Conservation (phyloP, 1,284 basidiomycete species). For the Lignosus rhinocerotis region DNA sequence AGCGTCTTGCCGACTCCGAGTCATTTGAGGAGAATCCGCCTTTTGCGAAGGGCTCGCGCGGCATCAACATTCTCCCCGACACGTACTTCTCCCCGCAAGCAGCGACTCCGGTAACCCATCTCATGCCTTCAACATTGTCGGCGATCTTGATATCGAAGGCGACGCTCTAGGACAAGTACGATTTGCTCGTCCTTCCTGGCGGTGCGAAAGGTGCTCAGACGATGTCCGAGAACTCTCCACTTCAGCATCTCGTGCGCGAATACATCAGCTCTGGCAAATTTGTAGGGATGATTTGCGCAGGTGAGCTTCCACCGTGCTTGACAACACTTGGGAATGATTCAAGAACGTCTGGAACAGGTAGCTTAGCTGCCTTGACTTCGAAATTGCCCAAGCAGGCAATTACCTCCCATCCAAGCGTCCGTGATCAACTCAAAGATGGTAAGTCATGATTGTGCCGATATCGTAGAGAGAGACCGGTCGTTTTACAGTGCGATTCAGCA, state of each 20-base stretch:
- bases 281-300: constrained; percentile 85
- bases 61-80: constrained; percentile 75
- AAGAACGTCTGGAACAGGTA: constrained; percentile 43
- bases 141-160: neutral
- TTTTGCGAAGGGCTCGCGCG: constrained; percentile 67
- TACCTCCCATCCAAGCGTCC: constrained; percentile 83
- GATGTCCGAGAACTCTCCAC: constrained; percentile 57
- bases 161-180: constrained; percentile 52
- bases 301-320: constrained; percentile 36
- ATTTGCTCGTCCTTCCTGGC: constrained; percentile 77
- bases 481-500: constrained; percentile 40
- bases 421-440: constrained; percentile 61
- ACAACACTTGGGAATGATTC: neutral
- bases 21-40: constrained; percentile 33
- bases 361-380: constrained; percentile 67
- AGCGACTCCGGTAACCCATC: constrained; percentile 24
- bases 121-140: neutral
- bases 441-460: constrained; percentile 12
- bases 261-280: constrained; percentile 62
- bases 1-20: constrained; percentile 3
- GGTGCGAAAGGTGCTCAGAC: constrained; percentile 81
- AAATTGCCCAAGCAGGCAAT: constrained; percentile 63
- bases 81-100: constrained; percentile 47
- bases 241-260: constrained; percentile 65
- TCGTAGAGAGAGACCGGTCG: no score